Base-by-base conservation (phyloP, 768 basidiomycete genomes). In the Terana coerulea region DNA sequence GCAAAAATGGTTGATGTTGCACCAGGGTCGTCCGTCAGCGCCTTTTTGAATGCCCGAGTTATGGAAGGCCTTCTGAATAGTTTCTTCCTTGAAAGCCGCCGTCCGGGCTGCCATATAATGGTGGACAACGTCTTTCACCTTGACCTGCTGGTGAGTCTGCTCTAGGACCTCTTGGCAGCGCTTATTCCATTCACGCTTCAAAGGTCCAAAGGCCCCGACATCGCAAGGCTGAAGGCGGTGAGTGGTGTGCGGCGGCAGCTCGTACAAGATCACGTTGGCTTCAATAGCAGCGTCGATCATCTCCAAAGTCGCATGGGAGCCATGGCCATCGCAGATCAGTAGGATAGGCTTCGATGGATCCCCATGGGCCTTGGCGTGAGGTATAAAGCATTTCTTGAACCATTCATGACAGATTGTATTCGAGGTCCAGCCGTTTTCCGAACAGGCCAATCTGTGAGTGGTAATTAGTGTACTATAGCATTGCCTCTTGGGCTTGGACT, bases 241-340 rank as follows among this genome's bases (percentile, higher is more conserved):
- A 1, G 74, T 76, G 0, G 64, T 71, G 31, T 78, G 70, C 17
- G 72, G 62, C 1, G 72, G 76, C 19, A 75, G 61, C 17, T 42
- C 55, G 39, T 67, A 65, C 7, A 75, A 40, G 2, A 67, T 52
- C 31, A 73, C 64, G 19, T 63, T 58, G 47, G 69, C 44, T 36
- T 61, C 39, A 3, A 51, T 21, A 1, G 69, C 73, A 15, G 66
- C 41, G 19, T 64, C 40, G 14, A 59, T 49, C 35, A 74, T 60
- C 2, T 55, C 26, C 0, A 52, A 21, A 0, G 59, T 63, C 28
- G 55, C 51, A 55, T 78, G 76, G 0, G 74, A 77, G 28, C 63
- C 65, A 61, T 78, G 76, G 0, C 75, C 72, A 64, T 77, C 68
- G 21, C 62, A 66, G 24, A 75, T 68, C 15, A 78, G 69, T 0